A percentile compares a stretch with the other conserved stretches of the same genome.
Evolutionary conservation across 371 early-diverging fungal species (phyloP).

Genomic region (Zychaea mexicana): DNA sequence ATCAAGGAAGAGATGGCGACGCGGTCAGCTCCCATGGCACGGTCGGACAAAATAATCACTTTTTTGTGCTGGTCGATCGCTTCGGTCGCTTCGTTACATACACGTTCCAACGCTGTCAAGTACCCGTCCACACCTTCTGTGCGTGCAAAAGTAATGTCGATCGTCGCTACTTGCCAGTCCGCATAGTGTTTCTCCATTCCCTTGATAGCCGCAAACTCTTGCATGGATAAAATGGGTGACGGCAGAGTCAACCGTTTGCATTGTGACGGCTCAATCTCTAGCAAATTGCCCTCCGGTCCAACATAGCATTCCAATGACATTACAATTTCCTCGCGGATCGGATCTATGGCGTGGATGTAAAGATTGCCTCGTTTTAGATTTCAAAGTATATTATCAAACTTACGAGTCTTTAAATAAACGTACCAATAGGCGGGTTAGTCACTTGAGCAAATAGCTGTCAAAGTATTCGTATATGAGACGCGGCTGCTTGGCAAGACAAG

Average conservation of each 20-base stretch:
- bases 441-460: constrained; percentile 97
- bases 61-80: constrained; percentile 84
- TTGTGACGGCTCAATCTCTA: constrained; percentile 81
- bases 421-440: constrained; percentile 89
- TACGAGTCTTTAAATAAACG: too few relatives aligned
- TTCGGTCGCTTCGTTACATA: constrained; percentile 80
- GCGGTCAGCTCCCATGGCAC: constrained; percentile 62
- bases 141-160: constrained; percentile 87
- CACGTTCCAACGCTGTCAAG: constrained; percentile 74
- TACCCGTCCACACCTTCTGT: constrained; percentile 80
- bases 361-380: too few relatives aligned
- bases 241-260: constrained; percentile 77
- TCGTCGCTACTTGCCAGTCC: constrained; percentile 78
- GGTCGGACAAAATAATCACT: constrained; percentile 86
- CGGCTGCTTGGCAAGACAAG: constrained; percentile 89
- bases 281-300: constrained; percentile 93
- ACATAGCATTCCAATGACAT: constrained; percentile 95
- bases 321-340: constrained; percentile 96
- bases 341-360: too few relatives aligned
- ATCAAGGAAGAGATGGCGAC: constrained; percentile 89
- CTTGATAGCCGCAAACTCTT: constrained; percentile 81
- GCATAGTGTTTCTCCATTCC: constrained; percentile 61
- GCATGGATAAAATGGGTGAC: constrained; percentile 84
- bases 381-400: too few relatives aligned
- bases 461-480: constrained; percentile 95